Percentiles rank a stretch among this genome's conserved stretches.
phyloP scores from a whole-genome alignment of 2,329 filamentous ascomycete genomes.

The Phoma sp. region DNA sequence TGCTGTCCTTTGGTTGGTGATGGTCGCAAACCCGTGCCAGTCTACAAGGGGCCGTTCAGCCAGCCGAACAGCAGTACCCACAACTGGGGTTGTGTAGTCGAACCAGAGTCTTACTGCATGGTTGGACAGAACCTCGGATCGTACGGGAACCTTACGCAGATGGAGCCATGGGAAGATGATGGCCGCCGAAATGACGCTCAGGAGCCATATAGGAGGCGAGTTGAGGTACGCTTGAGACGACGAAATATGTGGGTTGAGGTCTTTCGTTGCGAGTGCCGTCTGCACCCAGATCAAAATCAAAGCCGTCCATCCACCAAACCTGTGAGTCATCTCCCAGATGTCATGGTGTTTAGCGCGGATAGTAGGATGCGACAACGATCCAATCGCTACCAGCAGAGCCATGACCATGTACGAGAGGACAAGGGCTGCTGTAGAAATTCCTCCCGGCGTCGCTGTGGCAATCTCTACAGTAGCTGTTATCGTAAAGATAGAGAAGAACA shows the following conservation, averaged over 20 bases:
- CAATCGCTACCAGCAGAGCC: conserved; percentile 38
- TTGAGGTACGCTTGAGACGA: conserved; percentile 31
- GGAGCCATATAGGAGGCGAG: conserved; percentile 67
- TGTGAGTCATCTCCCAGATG: conserved; percentile 44
- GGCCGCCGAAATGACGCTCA: conserved; percentile 68
- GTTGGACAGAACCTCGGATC: conserved; percentile 71
- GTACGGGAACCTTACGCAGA: conserved; percentile 71
- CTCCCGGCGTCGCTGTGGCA: conserved; percentile 18
- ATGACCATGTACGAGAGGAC: conserved; percentile 41
- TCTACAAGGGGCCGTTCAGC: conserved; percentile 43
- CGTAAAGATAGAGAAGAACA: conserved; percentile 55
- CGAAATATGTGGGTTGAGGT: conserved; percentile 24
- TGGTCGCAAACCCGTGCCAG: conserved; percentile 50
- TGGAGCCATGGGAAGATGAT: conserved; percentile 77
- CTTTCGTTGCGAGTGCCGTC: conserved; percentile 33
- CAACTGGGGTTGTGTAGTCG: conserved; percentile 40
- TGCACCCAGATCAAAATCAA: conserved; percentile 47
- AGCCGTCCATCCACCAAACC: conserved; percentile 47
- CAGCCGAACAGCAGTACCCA: conserved; percentile 42
- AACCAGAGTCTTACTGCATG: conserved; percentile 74
- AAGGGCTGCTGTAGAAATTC: conserved; percentile 23
- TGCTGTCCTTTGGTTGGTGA: conserved; percentile 35
- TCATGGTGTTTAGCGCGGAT: conserved; percentile 44
- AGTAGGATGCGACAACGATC: conserved; percentile 37
- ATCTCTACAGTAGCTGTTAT: conserved; percentile 43